These are phyloP conservation scores for Paraurostyla sp. DNA, from an alignment of 73 alveolate genomes.

Conservation along the genomic window DNA sequence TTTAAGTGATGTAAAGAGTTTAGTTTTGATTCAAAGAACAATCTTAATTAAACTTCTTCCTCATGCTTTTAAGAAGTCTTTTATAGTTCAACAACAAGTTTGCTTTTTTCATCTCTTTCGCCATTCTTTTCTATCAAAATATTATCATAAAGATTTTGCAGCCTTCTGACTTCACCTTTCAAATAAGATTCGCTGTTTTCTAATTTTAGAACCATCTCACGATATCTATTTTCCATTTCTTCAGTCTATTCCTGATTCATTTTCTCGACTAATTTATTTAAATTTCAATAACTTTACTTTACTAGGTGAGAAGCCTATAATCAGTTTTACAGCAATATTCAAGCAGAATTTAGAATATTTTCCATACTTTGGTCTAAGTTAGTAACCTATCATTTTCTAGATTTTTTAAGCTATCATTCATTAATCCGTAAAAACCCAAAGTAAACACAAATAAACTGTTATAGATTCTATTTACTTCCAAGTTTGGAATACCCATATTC, in stretches of 20 bases:
- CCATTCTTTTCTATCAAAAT: neutral
- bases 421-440: conserved; percentile 68
- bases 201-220: neutral
- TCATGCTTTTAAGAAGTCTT: conserved; percentile 54
- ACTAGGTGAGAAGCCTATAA: conserved; percentile 57
- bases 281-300: neutral
- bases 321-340: conserved; percentile 83
- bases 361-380: conserved; percentile 67
- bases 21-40: conserved; percentile 57
- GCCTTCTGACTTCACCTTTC: conserved; percentile 36
- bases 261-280: conserved; percentile 20
- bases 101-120: neutral
- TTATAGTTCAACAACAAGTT: neutral
- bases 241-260: conserved; percentile 46
- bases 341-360: conserved; percentile 72
- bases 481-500: conserved; percentile 18
- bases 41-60: conserved; percentile 58
- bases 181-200: neutral
- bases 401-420: neutral
- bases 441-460: conserved; percentile 70
- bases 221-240: conserved; percentile 58
- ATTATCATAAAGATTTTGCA: neutral
- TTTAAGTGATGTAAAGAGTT: conserved; percentile 52
- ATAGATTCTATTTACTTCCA: conserved; percentile 67
- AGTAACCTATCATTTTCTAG: neutral